Evolutionary conservation across 208 protist species (phyloP).

Genomic region (Leishmania aethiopica): DNA sequence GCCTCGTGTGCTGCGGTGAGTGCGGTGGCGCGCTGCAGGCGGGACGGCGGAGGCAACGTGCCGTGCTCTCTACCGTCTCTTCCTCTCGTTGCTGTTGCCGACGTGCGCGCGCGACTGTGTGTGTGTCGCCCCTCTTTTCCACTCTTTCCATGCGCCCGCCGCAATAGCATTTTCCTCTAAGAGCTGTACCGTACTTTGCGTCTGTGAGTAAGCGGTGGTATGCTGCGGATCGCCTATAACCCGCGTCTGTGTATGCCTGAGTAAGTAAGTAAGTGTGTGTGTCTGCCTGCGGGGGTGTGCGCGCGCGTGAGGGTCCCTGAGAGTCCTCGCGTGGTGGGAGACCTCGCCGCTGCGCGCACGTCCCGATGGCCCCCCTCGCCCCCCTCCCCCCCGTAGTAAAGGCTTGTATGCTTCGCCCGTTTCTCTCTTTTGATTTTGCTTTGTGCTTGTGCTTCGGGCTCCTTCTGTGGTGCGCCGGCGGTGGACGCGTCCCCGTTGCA

Average conservation of each 20-base stretch:
- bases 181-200: background rate
- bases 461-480: background rate
- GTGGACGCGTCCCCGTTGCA: slow-evolving; percentile 3
- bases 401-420: too few species aligned
- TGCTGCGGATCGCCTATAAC: background rate
- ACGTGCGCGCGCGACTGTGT: background rate
- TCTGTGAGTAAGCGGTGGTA: background rate
- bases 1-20: background rate
- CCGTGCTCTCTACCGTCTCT: background rate
- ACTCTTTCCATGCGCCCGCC: background rate
- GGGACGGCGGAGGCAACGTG: background rate
- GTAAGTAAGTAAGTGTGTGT: background rate
- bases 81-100: background rate
- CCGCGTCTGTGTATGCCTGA: background rate
- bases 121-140: background rate
- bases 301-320: background rate
- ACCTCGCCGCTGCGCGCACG: background rate
- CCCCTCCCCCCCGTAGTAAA: background rate
- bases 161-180: background rate
- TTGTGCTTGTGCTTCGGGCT: slow-evolving; percentile 7
- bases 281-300: background rate
- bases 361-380: background rate
- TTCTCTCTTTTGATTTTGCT: background rate
- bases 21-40: background rate
- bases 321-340: background rate